Percentiles rank a stretch among this genome's conserved stretches.
These are phyloP conservation scores for Chaetomium sp. DNA, from an alignment of 2,329 filamentous ascomycete genomes.

Conservation along the genomic window DNA sequence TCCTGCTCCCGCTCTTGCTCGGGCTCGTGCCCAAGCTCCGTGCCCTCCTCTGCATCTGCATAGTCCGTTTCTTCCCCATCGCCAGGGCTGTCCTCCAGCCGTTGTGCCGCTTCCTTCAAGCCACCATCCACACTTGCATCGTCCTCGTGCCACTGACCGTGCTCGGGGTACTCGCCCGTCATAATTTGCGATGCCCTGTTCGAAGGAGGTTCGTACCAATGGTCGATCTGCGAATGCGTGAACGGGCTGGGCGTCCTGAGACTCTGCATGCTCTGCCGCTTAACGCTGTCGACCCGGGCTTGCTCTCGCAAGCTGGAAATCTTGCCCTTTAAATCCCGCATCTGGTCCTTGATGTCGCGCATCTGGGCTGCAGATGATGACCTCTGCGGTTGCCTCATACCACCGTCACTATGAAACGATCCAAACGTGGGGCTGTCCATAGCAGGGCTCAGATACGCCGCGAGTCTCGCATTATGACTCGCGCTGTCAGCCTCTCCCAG, in stretches of 20 bases:
- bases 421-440: slow-evolving; percentile 43
- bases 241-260: slow-evolving; percentile 72
- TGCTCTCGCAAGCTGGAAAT: slow-evolving; percentile 75
- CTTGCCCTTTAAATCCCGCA: slow-evolving; percentile 78
- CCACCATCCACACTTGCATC: slow-evolving; percentile 26
- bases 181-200: slow-evolving; percentile 19
- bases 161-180: slow-evolving; percentile 9
- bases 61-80: slow-evolving; percentile 26
- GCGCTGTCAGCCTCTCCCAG: slow-evolving; percentile 16
- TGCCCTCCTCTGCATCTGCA: slow-evolving; percentile 25
- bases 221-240: slow-evolving; percentile 58
- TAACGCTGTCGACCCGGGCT: slow-evolving; percentile 70
- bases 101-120: slow-evolving; percentile 12
- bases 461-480: slow-evolving; percentile 29
- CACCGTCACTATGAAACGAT: slow-evolving; percentile 24
- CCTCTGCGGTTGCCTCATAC: slow-evolving; percentile 45
- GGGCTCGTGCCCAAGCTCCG: slow-evolving; percentile 16
- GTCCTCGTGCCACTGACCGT: slow-evolving; percentile 29
- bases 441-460: slow-evolving; percentile 40
- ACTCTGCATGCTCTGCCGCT: slow-evolving; percentile 69
- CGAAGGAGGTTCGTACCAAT: slow-evolving; percentile 38
- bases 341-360: slow-evolving; percentile 70
- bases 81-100: slow-evolving; percentile 8
- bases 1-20: too few relatives aligned
- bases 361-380: slow-evolving; percentile 68